Evolutionary conservation across 352 stramenopile species (phyloP).

Genomic region (Phytopythium boreale): DNA sequence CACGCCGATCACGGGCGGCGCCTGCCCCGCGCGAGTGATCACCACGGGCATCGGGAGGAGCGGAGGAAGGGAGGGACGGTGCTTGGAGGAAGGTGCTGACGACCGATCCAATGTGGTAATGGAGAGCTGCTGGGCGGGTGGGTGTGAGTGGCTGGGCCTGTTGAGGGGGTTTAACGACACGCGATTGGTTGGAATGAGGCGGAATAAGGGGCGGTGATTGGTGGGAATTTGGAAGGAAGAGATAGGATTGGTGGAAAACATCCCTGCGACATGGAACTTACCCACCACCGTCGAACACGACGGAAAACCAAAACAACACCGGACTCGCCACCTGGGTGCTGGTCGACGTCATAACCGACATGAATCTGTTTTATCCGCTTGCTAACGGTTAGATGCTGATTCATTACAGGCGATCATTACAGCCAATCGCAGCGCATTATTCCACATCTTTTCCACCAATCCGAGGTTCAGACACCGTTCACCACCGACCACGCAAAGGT

Average conservation of each 20-base stretch:
- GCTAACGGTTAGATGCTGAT: too few species aligned
- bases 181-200: neutral
- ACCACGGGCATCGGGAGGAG: constrained; percentile 42
- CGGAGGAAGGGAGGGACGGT: neutral
- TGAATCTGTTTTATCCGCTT: too few species aligned
- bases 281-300: neutral
- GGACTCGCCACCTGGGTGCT: too few species aligned
- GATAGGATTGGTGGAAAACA: neutral
- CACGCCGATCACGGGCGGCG: constrained; percentile 79
- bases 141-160: neutral
- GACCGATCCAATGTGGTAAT: neutral
- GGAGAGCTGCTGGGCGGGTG: neutral
- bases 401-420: neutral
- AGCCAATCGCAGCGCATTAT: neutral
- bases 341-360: too few species aligned
- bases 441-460: neutral
- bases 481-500: neutral
- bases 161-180: neutral
- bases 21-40: constrained; percentile 28
- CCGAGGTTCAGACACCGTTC: neutral
- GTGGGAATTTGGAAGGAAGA: neutral
- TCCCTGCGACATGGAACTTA: neutral
- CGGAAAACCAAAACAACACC: too few species aligned
- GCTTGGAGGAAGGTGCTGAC: neutral
- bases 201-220: neutral